phyloP scores from a whole-genome alignment of 1,284 basidiomycete genomes.

The Fomitopsis palustris region DNA sequence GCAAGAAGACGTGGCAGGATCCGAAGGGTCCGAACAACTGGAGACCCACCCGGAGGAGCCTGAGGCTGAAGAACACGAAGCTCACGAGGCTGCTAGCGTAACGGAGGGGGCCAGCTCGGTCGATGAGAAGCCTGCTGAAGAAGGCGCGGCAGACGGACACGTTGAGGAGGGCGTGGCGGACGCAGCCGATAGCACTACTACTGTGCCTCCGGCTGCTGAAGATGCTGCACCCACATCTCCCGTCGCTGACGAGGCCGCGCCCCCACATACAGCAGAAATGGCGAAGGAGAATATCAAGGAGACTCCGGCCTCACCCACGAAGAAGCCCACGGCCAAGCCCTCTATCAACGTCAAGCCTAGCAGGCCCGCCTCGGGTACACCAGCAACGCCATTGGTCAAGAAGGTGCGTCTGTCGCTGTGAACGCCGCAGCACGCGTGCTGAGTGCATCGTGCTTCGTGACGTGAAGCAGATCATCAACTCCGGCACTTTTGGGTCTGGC shows the following conservation, averaged over 20 bases:
- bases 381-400: conserved; percentile 56
- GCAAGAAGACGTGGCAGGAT: conserved; percentile 18
- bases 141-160: conserved; percentile 21
- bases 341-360: conserved; percentile 35
- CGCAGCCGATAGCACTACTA: conserved; percentile 11
- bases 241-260: conserved; percentile 5
- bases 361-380: conserved; percentile 36
- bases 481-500: conserved; percentile 64
- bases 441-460: not conserved
- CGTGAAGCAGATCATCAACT: conserved; percentile 52
- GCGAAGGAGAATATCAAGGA: conserved; percentile 11
- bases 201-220: not conserved
- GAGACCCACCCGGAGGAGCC: conserved; percentile 26
- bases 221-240: conserved; percentile 9
- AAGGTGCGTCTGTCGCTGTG: conserved; percentile 45
- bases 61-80: conserved; percentile 54
- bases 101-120: conserved; percentile 28
- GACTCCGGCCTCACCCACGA: conserved; percentile 18
- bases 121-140: conserved; percentile 23
- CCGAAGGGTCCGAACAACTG: conserved; percentile 24
- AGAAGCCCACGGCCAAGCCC: conserved; percentile 27
- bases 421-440: conserved; percentile 3
- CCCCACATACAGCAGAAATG: conserved; percentile 14
- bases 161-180: conserved; percentile 15
- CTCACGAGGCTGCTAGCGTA: conserved; percentile 47